Evolutionary conservation across 2,329 filamentous ascomycete genomes (phyloP), one percentile per base, ranked within the genome.

Genomic region (Phaeosphaeria sp.): DNA sequence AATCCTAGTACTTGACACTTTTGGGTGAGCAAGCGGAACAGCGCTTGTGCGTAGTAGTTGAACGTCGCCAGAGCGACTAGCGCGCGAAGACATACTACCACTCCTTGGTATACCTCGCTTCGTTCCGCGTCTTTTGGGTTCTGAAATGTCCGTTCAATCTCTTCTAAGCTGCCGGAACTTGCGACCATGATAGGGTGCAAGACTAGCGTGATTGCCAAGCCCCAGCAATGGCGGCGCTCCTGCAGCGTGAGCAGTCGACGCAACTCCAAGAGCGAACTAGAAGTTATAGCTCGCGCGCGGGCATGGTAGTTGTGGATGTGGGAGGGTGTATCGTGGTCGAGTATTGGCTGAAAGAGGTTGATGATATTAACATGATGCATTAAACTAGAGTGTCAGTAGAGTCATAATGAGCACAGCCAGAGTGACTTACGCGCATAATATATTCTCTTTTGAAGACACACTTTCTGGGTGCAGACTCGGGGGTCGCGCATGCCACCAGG

Each of bases 21-120:
- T 49, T 74, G 71, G 3, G 71, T 66, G 20, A 73, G 54, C 1
- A 73, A 59, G 5, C 72, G 65, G 47, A 72, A 72, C 0, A 74
- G 54, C 1, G 66, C 63, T 46, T 75, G 72, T 22, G 71, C 69
- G 42, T 68, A 73, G 52, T 64, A 75, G 36, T 67, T 62, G 50
- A 64, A 72, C 46, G 58, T 65, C 10, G 67, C 62, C 4, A 75
- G 39, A 9, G 61, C 58, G 15, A 53, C 59, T 10, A 74, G 50
- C 0, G 66, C 71, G n/a, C 66, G 63, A 15, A 75, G 58, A 51
- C 71, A 75, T 1, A 63, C 71, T 7, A 72, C 42, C 1, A 75
- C 57, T 13, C 71, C 71, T 53, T 61, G 64, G 30, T 72, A 72
- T 3, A 59, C 48, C 46, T 72, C 70, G 39, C 62, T 67, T 2